Percentiles rank a stretch among this genome's conserved stretches.
Evolutionary conservation across 371 early-diverging fungal genomes (phyloP).

Genomic region (Cokeromyces recurvatus): DNA sequence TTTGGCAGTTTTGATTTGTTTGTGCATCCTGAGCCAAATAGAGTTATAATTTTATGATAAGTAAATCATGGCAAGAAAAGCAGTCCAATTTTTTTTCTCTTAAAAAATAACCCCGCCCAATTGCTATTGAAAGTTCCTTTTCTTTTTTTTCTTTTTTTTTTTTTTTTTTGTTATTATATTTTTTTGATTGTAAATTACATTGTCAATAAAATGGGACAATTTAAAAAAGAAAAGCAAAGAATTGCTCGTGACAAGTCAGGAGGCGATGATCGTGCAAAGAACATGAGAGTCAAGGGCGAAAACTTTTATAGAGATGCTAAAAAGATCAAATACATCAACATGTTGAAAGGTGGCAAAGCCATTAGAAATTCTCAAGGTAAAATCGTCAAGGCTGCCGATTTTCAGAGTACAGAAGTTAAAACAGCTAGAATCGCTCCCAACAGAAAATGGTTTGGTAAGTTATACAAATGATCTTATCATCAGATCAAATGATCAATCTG

Average conservation of each 20-base stretch:
- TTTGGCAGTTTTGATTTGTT: too few species aligned
- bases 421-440: conserved; percentile 91
- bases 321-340: conserved; percentile 85
- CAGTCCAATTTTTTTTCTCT: too few species aligned
- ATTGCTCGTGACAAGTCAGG: conserved; percentile 42
- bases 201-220: conserved; percentile 60
- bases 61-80: too few species aligned
- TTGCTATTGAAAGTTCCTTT: too few species aligned
- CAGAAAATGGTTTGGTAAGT: conserved; percentile 95
- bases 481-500: not conserved
- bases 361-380: conserved; percentile 86
- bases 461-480: not conserved
- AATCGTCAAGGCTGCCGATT: conserved; percentile 93
- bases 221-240: conserved; percentile 65
- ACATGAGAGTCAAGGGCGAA: conserved; percentile 82
- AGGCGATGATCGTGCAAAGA: conserved; percentile 56
- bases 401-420: conserved; percentile 79
- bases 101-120: too few species aligned
- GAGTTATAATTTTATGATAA: too few species aligned
- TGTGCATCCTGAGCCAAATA: too few species aligned
- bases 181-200: too few species aligned
- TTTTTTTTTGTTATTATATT: too few species aligned
- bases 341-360: conserved; percentile 91
- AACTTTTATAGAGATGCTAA: conserved; percentile 97
- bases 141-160: too few species aligned